A percentile compares a stretch with the other conserved stretches of the same genome.
Evolutionary conservation across 2,329 filamentous ascomycete species (phyloP).

Genomic region (Penicillium freii): DNA sequence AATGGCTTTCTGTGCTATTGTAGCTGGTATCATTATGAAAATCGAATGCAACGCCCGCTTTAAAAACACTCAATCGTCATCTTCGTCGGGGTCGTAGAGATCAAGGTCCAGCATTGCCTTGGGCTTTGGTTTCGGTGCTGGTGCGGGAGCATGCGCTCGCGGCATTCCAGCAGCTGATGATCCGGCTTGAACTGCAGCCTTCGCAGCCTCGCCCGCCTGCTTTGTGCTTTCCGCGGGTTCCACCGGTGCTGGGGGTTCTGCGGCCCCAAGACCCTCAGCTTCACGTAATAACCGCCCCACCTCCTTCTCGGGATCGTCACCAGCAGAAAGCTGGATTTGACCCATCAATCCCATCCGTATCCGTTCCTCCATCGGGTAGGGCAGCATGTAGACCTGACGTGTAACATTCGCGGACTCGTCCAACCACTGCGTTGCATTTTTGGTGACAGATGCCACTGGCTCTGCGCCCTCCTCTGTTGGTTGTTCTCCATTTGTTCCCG

Average conservation of each 20-base stretch:
- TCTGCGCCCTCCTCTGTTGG: conserved; percentile 23
- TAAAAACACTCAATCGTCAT: conserved; percentile 35
- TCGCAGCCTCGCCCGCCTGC: conserved; percentile 33
- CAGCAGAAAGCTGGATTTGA: conserved; percentile 41
- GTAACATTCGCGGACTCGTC: conserved; percentile 43
- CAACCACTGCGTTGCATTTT: conserved; percentile 42
- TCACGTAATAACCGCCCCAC: conserved; percentile 50
- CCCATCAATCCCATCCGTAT: conserved; percentile 49
- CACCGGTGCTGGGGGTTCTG: conserved; percentile 41
- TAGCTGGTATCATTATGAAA: conserved; percentile 21
- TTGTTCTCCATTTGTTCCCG: conserved; percentile 30
- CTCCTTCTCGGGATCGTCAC: conserved; percentile 55
- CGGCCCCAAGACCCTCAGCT: conserved; percentile 54
- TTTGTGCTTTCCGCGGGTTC: conserved; percentile 36
- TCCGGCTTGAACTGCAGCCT: conserved; percentile 33
- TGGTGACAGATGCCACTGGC: conserved; percentile 40
- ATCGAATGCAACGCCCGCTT: conserved; percentile 8
- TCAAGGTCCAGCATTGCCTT: conserved; percentile 46
- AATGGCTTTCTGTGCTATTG: conserved; percentile 2
- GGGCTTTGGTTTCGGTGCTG: conserved; percentile 36
- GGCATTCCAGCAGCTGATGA: conserved; percentile 20
- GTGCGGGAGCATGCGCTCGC: conserved; percentile 14
- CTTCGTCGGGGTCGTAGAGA: conserved; percentile 47
- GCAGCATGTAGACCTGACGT: conserved; percentile 42
- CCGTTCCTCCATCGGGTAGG: conserved; percentile 46